Evolutionary conservation across 176 grass and related monocot genomes (phyloP).

Genomic region (Thinopyrum elongatum): DNA sequence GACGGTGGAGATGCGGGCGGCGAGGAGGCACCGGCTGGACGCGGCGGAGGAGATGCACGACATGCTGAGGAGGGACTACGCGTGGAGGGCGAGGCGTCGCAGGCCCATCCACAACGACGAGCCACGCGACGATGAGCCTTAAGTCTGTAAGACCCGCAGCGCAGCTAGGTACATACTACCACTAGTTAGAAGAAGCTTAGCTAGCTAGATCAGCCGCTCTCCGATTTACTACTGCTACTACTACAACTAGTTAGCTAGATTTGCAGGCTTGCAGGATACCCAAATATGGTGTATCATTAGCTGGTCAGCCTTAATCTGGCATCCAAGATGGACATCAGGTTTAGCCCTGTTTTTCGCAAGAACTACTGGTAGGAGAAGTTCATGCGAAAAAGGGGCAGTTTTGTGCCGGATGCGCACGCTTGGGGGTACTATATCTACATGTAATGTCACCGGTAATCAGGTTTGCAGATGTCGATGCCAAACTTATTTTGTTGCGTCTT

Average conservation of each 20-base stretch:
- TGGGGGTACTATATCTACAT: neutral
- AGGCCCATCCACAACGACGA: slow-evolving; percentile 56
- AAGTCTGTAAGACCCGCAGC: neutral
- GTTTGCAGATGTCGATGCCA: neutral
- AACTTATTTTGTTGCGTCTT: neutral
- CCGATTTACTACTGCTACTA: neutral
- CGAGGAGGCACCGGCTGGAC: neutral
- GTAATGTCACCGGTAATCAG: slow-evolving; percentile 3
- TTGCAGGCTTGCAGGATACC: neutral
- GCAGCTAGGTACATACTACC: neutral
- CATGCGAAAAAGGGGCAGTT: slow-evolving; percentile 23
- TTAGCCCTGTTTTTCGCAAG: slow-evolving; percentile 28
- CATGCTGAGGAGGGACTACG: slow-evolving; percentile 64
- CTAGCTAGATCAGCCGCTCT: neutral
- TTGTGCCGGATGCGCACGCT: slow-evolving; percentile 37
- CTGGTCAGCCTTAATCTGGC: neutral
- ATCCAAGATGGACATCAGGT: slow-evolving; percentile 11
- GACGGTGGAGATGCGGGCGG: neutral
- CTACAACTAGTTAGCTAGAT: neutral
- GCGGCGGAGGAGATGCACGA: slow-evolving; percentile 34
- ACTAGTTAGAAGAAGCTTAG: neutral
- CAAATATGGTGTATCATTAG: neutral
- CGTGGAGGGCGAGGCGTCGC: slow-evolving; percentile 3
- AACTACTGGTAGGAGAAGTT: neutral
- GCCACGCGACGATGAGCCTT: slow-evolving; percentile 45